Evolutionary conservation across 495 filamentous ascomycete genomes (phyloP).

Genomic region (Elaphomyces granulatus): DNA sequence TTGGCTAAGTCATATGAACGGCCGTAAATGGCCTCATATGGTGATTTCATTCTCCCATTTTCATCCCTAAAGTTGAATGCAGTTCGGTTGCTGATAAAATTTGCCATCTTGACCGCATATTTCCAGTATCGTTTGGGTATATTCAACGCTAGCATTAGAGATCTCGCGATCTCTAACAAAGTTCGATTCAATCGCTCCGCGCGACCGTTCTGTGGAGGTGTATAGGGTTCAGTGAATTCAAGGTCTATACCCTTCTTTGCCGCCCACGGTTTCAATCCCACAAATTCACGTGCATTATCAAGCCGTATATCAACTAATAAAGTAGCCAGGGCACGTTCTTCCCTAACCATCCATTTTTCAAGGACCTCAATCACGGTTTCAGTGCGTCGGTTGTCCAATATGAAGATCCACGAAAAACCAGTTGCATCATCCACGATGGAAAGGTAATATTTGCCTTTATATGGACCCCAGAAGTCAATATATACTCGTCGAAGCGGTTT

Average conservation of each 20-base stretch:
- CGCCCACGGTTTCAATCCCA: background rate
- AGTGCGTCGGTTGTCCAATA: background rate
- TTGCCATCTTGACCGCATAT: background rate
- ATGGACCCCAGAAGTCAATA: background rate
- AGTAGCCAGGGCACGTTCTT: background rate
- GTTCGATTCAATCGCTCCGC: background rate
- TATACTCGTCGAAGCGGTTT: background rate
- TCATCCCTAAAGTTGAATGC: too few relatives aligned
- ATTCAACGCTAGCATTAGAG: background rate
- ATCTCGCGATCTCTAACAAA: background rate
- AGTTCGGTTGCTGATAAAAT: background rate
- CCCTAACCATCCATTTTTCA: background rate
- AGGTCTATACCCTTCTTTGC: background rate
- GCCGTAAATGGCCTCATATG: background rate
- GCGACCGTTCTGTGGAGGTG: background rate
- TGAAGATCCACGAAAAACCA: background rate
- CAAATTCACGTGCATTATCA: background rate
- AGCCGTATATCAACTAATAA: background rate
- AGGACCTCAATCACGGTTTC: background rate
- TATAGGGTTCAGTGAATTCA: background rate
- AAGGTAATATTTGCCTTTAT: background rate
- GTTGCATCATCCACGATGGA: background rate
- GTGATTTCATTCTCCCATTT: too few relatives aligned
- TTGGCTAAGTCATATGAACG: background rate
- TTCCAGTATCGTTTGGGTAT: background rate